Base-by-base conservation (phyloP, 768 basidiomycete genomes). In the Exsudoporus frostii region DNA sequence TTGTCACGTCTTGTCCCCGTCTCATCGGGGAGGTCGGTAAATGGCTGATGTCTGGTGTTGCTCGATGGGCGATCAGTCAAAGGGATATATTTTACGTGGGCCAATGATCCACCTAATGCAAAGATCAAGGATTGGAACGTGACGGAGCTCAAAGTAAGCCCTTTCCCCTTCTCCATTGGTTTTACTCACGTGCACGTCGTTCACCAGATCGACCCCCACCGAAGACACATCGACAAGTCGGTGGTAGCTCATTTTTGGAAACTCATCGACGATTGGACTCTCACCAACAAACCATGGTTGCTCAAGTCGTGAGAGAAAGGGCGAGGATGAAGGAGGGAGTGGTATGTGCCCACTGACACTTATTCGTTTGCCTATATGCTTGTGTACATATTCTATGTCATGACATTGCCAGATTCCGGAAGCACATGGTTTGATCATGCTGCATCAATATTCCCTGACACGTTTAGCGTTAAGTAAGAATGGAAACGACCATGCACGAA, bases 71-170 rank as follows among this genome's bases (percentile, higher is more conserved):
- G 20, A 2, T 13, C 59, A 98, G 96, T 99, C 25, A 96, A 96
- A 70, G 97, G 97, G 2, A 79, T 99, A 24, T 92, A 97, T 68
- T 86, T 98, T 20, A 83, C 92, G n/a, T 94, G 93, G 90, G 81
- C 88, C 40, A 93, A 92, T 61, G 94, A 97, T 60, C 89, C 92
- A 8, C 85, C 88, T 20, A 96, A 97, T 57, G 69, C 83, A 0
- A 91, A 88, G 58, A 89, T 96, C 57, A 89, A 89, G 68, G 92
- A 96, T 55, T 98, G 97, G 97, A 98, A 98, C 60, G 96, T 99
- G 17, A 90, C 90, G 0, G 91, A 96, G 65, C 79, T 98, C 56
- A 93, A 92, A 80, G 95, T 90, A 57, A 17, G 4, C 10, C 3
- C 10, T 22, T 1, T 0, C 3, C 1, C 4, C 15, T 33, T 17